Evolutionary conservation across 2,329 filamentous ascomycete genomes (phyloP), one percentile per base, ranked within the genome.

Genomic region (Fusarium sterilihyphosum): DNA sequence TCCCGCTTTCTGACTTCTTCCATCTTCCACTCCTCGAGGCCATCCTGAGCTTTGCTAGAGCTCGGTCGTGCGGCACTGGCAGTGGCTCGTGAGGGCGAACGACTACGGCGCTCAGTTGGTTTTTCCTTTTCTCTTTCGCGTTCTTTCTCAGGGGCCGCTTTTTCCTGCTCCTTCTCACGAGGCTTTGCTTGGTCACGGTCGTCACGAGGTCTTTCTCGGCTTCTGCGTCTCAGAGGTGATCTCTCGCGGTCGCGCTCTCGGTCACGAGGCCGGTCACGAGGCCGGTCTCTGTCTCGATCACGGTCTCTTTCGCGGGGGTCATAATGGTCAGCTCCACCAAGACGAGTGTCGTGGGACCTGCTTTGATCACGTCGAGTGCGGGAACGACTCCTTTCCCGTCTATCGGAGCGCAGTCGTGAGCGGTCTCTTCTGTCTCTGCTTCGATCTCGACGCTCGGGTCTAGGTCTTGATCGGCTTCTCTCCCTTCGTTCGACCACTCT

Each of bases 1-100:
- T 91, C 89, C 58, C 90, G 87, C 78, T 90, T 89, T 79, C 86
- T 88, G 61, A 90, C 89, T 75, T 91, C 89, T 66, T 88, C 87
- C 73, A 88, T 86, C 78, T 92, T 92, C 85, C 88, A 88, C 22
- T 85, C 86, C 75, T 90, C 88, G 33, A 85, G 82, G 46, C 85
- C 86, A n/a, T 86, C 84, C 56, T 86, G 86, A 65, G 83, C 86
- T 26, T 85, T 80, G 22, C 80, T 81, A 2, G 84, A 81, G 5
- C 84, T 81, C 4, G 84, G 83, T 37, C 83, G 81, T 9, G 80
- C 77, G 14, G 79, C 73, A 4, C 84, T 81, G 9, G 84, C 81
- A 8, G 78, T 74, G 9, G 81, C 82, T 17, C 80, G 81, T 8
- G 85, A 85, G 35, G 85, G 85, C 31, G 87, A 87, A 26, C 85